Evolutionary conservation across 495 filamentous ascomycete species (phyloP), one percentile per base, ranked within the genome.

Genomic region (Cercophora samala): DNA sequence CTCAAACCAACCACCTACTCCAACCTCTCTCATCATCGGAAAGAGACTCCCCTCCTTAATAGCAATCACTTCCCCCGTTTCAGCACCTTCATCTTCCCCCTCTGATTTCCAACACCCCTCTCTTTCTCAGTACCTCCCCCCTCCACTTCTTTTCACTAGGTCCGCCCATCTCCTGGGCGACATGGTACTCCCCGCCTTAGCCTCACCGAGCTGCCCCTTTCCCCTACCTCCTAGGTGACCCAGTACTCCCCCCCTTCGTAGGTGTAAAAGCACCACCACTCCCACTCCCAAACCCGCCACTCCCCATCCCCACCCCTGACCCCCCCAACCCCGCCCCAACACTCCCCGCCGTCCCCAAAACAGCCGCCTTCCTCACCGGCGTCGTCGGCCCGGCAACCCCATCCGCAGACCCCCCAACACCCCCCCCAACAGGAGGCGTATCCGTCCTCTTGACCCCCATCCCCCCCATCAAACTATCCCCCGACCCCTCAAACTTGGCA

Each of bases 401-500:
- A 11, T 58, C 23, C 29, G 60, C 59, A 1, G 72, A 63, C 26
- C 69, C 69, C 53, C 18, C 26, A 18, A 22, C 52, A 54, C 56
- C 64, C 26, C 32, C 17, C 21, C 60, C 53, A 22, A 56, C 60
- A 5, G 73, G 73, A 51, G 73, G 71, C 23, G 69, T 75, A n/a
- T 72, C 71, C 37, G 71, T 75, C 63, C 71, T 65, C 64, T 69
- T 68, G 13, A 69, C 63, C 65, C 58, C 15, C 0, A 4, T 8
- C 26, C 3, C 26, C 8, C 26, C 26, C 26, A 29, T 29, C 6
- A 46, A 3, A 46, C 37, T 2, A 46, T 46, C 23, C 58, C 58
- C 60, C n/a, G 9, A 15, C 29, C 68, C 64, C 11, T 69, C 68
- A 8, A 71, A 66, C 64, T 61, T 79, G n/a, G 90, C 89, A 65